These are phyloP conservation scores for Melaleuca alternifolia DNA, from an alignment of 345 rosid species.

Conservation along the genomic window DNA sequence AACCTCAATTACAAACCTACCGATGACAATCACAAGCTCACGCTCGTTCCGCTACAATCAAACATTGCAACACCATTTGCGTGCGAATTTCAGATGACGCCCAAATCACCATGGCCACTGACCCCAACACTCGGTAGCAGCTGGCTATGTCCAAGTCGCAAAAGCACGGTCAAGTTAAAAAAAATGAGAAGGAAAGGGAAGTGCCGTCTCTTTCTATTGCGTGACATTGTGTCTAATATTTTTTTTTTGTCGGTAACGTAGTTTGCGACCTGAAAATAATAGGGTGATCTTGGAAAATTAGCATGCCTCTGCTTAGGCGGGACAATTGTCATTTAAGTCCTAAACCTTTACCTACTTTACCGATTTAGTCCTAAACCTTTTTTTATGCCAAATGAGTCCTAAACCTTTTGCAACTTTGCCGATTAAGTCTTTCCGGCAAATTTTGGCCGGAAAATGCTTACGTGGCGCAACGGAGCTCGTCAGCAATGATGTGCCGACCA, in stretches of 20 bases:
- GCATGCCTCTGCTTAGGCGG: too few relatives aligned
- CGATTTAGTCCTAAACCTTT: too few relatives aligned
- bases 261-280: background rate
- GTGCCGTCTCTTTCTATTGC: rapidly evolving
- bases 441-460: too few relatives aligned
- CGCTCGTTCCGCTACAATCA: background rate
- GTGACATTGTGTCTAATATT: background rate
- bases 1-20: background rate
- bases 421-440: too few relatives aligned
- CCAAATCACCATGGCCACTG: background rate
- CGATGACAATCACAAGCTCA: background rate
- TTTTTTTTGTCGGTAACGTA: background rate
- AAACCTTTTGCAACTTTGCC: too few relatives aligned
- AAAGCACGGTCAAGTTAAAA: background rate
- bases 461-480: too few relatives aligned
- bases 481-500: too few relatives aligned
- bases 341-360: too few relatives aligned
- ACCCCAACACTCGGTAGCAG: background rate
- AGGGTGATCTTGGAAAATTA: too few relatives aligned
- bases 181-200: too few relatives aligned
- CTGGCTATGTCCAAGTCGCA: background rate
- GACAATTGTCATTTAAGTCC: too few relatives aligned
- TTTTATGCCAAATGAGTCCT: too few relatives aligned
- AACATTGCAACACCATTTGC: background rate
- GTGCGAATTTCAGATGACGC: background rate